Evolutionary conservation across 371 early-diverging fungal genomes (phyloP), one percentile per base, ranked within the genome.

Genomic region (Apophysomyces ossiformis): DNA sequence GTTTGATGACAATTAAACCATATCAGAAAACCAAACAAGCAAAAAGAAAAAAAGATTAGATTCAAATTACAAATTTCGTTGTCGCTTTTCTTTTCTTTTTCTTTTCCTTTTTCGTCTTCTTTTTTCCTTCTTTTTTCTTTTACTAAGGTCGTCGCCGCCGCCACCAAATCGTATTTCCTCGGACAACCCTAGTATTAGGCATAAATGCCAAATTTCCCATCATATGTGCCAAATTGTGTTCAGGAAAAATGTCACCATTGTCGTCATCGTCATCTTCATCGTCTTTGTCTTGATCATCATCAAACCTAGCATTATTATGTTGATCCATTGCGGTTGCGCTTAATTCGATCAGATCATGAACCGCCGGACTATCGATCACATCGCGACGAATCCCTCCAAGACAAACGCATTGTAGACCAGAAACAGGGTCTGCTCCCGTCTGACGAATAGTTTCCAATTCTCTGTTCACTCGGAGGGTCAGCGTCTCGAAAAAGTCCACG

Each of bases 131-230:
- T 26, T 26, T 26, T 26, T 26, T 2, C 32, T 2, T 26, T 26
- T 36, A 46, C 37, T 37, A 15, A 37, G 69, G 58, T 2, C 66
- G 75, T 37, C 71, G 69, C 54, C 79, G 72, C 65, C 79, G 74
- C 82, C 79, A 82, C 79, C 82, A 82, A 47, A 82, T 68, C 2
- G 79, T 73, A 47, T 65, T 77, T 61, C 76, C 79, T 60, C 77
- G 65, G 58, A 82, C 71, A 12, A 79, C 75, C 35, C 72, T 75
- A 16, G 66, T 61, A 61, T 73, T 82, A 60, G 71, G 74, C 68
- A 73, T 69, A 60, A 75, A 69, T 43, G 69, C 63, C 18, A 54
- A 37, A 62, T 68, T 70, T 56, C 59, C 65, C 57, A 73, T 66
- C 37, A 69, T 64, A 57, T 61, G 61, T 44, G 73, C 65, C 39